Base-by-base conservation (phyloP, 306 rosid species). In the Fagus sylvatica region DNA sequence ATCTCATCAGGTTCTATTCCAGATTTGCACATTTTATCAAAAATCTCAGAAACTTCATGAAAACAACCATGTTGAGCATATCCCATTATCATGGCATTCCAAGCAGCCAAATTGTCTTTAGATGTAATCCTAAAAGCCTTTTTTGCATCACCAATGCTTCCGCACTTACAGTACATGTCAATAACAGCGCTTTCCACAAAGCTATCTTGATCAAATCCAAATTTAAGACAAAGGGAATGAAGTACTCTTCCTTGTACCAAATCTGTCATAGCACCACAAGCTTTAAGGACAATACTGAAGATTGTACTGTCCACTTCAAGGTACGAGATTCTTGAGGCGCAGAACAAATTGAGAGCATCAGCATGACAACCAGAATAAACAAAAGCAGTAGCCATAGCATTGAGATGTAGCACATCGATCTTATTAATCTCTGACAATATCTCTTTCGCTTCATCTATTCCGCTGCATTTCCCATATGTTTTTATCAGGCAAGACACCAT, bases 21-120 rank as follows among this genome's bases (percentile, higher is more conserved):
- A 34, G 46, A 41, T 42, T 77, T 7, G 36, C 56, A 78, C 34
- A 78, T 57, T 49, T 75, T 75, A 4, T 17, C 36, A 66, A 75
- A 62, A 42, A 75, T 22, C 54, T 30, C 28, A 1, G 51, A 75
- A 33, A 43, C 51, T 75, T 62, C 51, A 8, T 54, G 39, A 53
- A 53, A 60, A 69, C 41, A 68, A 55, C 56, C 80, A 30, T 67
- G 78, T 49, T 68, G 56, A 40, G 80, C 73, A 41, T 54, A 68
- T 54, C 80, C 80, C 55, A 68, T 78, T 12, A 43, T 59, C 57
- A 57, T 70, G 37, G 71, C 70, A 70, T 78, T 70, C 81, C 78
- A 62, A 75, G 71, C 54, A 43, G 72, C 72, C 71, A 48, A 64
- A 48, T 62, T 62, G 36, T 34, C 8, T 17, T 51, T 46, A 10